Conservation (phyloP, 805 yeast species). For the Candida fluviatilis region DNA sequence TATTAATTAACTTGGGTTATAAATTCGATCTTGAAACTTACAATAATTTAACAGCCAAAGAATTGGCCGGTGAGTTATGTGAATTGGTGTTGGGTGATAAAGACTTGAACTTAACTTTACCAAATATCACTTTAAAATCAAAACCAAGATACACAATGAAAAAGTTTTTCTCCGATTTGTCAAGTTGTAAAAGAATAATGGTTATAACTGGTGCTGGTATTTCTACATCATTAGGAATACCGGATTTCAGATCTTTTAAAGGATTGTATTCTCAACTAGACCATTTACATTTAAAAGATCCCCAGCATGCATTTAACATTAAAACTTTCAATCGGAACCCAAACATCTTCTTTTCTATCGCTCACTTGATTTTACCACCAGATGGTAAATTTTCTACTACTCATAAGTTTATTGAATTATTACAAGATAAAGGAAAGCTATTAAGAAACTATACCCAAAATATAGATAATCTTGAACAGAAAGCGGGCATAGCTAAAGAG, state of each 20-base stretch:
- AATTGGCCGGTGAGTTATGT: conserved; percentile 9
- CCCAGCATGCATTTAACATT: conserved; percentile 85
- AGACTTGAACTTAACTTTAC: conserved; percentile 2
- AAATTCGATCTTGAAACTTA: conserved; percentile 6
- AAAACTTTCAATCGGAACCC: conserved; percentile 74
- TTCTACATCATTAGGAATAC: conserved; percentile 84
- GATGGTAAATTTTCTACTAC: conserved; percentile 64
- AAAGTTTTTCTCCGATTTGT: conserved; percentile 13
- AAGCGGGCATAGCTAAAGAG: conserved; percentile 66
- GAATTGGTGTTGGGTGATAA: conserved; percentile 10
- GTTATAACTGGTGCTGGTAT: conserved; percentile 93
- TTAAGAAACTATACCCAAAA: conserved; percentile 87
- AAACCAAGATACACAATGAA: conserved; percentile 9
- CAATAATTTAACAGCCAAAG: conserved; percentile 5
- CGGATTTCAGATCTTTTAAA: conserved; percentile 85
- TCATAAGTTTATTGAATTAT: conserved; percentile 70
- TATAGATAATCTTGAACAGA: conserved; percentile 81
- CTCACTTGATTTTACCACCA: conserved; percentile 80
- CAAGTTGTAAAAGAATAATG: conserved; percentile 43
- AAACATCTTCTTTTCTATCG: conserved; percentile 76
- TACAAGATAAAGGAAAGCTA: conserved; percentile 73
- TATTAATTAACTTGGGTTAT: conserved; percentile 17
- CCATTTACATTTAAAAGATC: conserved; percentile 71
- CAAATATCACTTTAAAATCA: conserved; percentile 2
- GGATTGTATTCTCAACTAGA: conserved; percentile 75